Base-by-base conservation (phyloP, 345 rosid species). In the Salix brachista region DNA sequence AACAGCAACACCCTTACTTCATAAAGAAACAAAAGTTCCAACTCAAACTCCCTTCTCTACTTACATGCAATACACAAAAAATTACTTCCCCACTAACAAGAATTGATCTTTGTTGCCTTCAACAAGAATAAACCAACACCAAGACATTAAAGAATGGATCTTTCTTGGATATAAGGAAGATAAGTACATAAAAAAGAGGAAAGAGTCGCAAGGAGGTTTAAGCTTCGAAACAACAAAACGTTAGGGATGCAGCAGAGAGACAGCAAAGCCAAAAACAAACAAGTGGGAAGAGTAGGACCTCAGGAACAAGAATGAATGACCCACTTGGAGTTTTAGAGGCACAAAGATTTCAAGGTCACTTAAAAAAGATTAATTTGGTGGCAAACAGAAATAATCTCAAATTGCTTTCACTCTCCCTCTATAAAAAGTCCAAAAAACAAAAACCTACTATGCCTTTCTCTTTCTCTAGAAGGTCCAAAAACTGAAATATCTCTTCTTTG, bases 281-380 rank as follows among this genome's bases (percentile, higher is more conserved):
- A 80, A 85, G 88, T 36, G 83, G 87, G 85, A 84, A 83, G 75
- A 73, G 86, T 81, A 84, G 85, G 87, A 82, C 83, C 83, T 75
- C 80, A 56, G 64, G 67, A 41, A 9, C 39, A 66, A 77, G 34
- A 56, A 75, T 70, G 65, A 76, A 52, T 77, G 85, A 67, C 86
- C 87, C 87, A 85, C 82, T 80, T 77, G 71, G 72, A 70, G 77
- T 74, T 61, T 77, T 79, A 30, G 81, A 80, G 78, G 77, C 79
- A 79, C 79, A 77, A 58, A 79, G 84, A 80, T 82, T 87, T 82
- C 74, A 77, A 46, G 84, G 84, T 80, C 87, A 84, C 78, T 73
- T 76, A 56, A 32, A 80, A 82, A 85, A 80, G 72, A 37, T 54
- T 69, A 67, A 56, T 48, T 58, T 69, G 82, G 84, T 80, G 85